Evolutionary conservation across 371 early-diverging fungal genomes (phyloP), one percentile per base, ranked within the genome.

Genomic region (Lichtheimia hyalospora): DNA sequence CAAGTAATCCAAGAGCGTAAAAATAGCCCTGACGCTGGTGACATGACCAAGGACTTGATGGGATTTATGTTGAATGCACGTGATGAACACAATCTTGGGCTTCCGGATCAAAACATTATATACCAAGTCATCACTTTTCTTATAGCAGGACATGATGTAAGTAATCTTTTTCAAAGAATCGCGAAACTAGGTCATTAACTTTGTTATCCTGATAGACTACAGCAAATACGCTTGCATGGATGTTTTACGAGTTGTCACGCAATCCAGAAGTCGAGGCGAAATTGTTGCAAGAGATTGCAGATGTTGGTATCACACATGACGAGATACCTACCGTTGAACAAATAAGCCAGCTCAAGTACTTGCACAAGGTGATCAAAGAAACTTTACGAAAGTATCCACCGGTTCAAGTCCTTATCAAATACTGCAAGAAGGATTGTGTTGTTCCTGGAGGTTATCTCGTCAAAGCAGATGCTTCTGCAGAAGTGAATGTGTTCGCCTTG

Each of bases 111-210:
- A 49, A 69, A 83, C 21, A 84, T 84, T 52, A 74, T 82, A 48
- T 82, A 84, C 58, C 81, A 85, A 63, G 83, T 85, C 20, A 76
- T 83, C 40, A 82, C 84, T 7, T 83, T 83, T 41, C 52, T 81
- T 49, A 80, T 84, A 53, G 84, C 83, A 40, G 85, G 85, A 21
- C 82, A 85, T 42, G 82, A 83, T 43, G 56, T 55, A 44, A 25
- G 56, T 44, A 75, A 62, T 46, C 3, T 28, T 28, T 28, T 28
- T 7, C 25, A 25, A 25, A n/a, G n/a, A n/a, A n/a, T 25, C 5
- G 27, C 3, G 28, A 27, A 24, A 5, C 14, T 1, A 10, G 25
- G 10, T 0, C 16, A 42, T 34, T 20, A 10, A 25, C 6, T 4
- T 14, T 12, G 3, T 50, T 0, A 10, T 27, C 16, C 12, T 25